These are phyloP conservation scores for Tylopilus sp. DNA, from an alignment of 768 basidiomycete genomes.

Conservation along the genomic window DNA sequence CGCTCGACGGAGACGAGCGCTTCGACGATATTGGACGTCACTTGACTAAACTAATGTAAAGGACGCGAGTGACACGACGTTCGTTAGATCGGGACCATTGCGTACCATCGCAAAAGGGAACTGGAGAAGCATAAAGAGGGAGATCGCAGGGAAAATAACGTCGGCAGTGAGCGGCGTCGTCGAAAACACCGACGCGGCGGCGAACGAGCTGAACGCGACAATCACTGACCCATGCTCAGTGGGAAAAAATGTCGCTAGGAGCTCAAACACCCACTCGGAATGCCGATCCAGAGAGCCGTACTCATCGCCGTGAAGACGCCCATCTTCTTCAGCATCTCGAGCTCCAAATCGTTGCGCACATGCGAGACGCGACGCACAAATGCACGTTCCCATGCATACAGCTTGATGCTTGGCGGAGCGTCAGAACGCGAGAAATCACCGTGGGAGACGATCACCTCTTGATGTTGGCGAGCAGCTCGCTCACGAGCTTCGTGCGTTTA, in stretches of 20 bases:
- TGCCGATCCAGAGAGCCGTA: slow-evolving; percentile 61
- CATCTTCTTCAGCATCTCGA: slow-evolving; percentile 80
- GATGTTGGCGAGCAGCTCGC: slow-evolving; percentile 89
- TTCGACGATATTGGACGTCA: slow-evolving; percentile 81
- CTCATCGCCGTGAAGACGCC: slow-evolving; percentile 70
- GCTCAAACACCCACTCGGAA: slow-evolving; percentile 42
- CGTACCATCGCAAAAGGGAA: slow-evolving; percentile 83
- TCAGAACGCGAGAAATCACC: too few relatives aligned
- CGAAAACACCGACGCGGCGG: slow-evolving; percentile 61
- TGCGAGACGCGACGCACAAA: slow-evolving; percentile 77
- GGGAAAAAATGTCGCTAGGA: neutral
- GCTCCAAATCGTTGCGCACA: slow-evolving; percentile 78
- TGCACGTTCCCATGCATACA: slow-evolving; percentile 94
- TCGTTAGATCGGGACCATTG: neutral
- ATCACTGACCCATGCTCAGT: slow-evolving; percentile 39
- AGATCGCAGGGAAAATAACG: slow-evolving; percentile 94
- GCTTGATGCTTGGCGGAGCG: slow-evolving; percentile 63
- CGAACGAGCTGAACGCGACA: slow-evolving; percentile 82
- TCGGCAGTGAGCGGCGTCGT: slow-evolving; percentile 78
- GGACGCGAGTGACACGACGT: neutral
- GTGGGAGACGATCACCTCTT: slow-evolving; percentile 53
- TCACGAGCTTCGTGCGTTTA: slow-evolving; percentile 82
- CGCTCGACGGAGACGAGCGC: slow-evolving; percentile 81
- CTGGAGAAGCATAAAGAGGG: slow-evolving; percentile 81
- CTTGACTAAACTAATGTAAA: slow-evolving; percentile 55